Evolutionary conservation across 2,329 filamentous ascomycete genomes (phyloP), one percentile per base, ranked within the genome.

Genomic region (Fusarium marasasianum): DNA sequence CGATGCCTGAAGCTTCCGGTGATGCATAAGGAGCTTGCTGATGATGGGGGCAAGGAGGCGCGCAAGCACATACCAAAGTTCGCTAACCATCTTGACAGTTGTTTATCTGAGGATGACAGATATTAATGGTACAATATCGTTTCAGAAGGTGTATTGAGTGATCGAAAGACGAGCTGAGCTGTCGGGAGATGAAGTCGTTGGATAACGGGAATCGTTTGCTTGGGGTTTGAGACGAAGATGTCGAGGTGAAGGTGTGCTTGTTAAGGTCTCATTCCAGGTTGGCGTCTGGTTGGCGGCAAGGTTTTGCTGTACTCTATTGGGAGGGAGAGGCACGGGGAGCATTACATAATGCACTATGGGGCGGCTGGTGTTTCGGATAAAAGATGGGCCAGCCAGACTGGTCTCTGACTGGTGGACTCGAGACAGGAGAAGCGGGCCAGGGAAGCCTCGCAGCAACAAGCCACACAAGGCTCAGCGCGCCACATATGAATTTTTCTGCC

Each of bases 1-100:
- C 38, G 76, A 80, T 78, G 76, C 71, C 74, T 71, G 63, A 63
- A 82, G 78, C 79, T 82, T 74, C 68, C 55, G 56, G 38, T 61
- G 79, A 81, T 80, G 78, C 55, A 60, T 72, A 73, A 69, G 75
- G 71, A 80, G 78, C 77, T 82, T 63, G 66, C 67, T 74, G 74
- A 78, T 77, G 79, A 79, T 73, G 76, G 76, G 72, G 68, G 71
- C 75, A 76, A 77, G 78, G 77, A 77, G 74, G 78, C 77, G 80
- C 75, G 77, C 74, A 75, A 71, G 82, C 82, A 91, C 92, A 87
- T 89, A 96, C 94, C 94, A 96, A 84, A 92, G 89, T 88, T 95
- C 93, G 81, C 92, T 87, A 83, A 91, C 85, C 93, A 96, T 96
- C 81, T 86, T 92, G 87, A 73, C 81, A 82, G 81, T 66, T 81